Evolutionary conservation across 306 rosid species (phyloP).

Genomic region (Echinosophora koreensis): DNA sequence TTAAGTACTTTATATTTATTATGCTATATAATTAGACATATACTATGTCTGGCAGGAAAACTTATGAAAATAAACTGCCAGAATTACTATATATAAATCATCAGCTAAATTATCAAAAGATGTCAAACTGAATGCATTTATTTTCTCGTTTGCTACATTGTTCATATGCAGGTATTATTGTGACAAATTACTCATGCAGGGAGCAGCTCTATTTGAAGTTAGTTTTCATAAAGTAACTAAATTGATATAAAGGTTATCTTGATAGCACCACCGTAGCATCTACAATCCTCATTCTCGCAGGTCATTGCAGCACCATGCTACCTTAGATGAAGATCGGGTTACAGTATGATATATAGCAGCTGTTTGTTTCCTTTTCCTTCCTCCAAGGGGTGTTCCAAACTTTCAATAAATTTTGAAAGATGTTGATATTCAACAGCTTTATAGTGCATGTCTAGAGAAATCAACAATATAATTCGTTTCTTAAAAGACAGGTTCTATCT

Average conservation of each 20-base stretch:
- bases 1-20: slow-evolving; percentile 15
- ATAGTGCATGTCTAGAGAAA: slow-evolving; percentile 20
- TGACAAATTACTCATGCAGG: slow-evolving; percentile 23
- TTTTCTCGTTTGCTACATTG: slow-evolving; percentile 10
- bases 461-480: slow-evolving; percentile 12
- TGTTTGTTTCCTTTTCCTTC: slow-evolving; percentile 2
- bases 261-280: slow-evolving; percentile 33
- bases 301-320: neutral
- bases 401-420: slow-evolving; percentile 38
- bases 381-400: neutral
- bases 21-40: slow-evolving; percentile 14
- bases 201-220: slow-evolving; percentile 9
- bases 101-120: slow-evolving; percentile 21
- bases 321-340: slow-evolving; percentile 22
- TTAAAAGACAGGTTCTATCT: slow-evolving; percentile 4
- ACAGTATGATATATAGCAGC: slow-evolving; percentile 24
- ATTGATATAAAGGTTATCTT: neutral
- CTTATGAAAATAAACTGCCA: slow-evolving; percentile 20
- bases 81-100: slow-evolving; percentile 30
- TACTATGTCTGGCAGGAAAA: slow-evolving; percentile 33
- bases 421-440: slow-evolving; percentile 3
- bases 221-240: slow-evolving; percentile 38
- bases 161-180: slow-evolving; percentile 33
- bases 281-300: slow-evolving; percentile 25
- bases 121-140: slow-evolving; percentile 20